phyloP scores from a whole-genome alignment of 78 protist genomes.

The Corallochytrium limacisporum region DNA sequence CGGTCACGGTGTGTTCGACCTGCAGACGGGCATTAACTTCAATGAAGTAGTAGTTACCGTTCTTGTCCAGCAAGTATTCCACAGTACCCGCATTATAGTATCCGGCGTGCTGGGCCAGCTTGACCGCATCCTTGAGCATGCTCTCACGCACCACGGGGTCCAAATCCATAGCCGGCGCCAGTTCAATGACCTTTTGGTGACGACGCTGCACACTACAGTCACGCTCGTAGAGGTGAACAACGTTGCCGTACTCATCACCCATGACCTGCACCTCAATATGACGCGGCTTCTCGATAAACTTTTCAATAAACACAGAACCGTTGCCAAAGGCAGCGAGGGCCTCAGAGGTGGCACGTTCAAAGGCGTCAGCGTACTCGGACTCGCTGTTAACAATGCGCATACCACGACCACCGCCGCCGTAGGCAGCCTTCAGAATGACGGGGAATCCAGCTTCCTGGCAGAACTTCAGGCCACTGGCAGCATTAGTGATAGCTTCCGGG shows the following conservation, averaged over 20 bases:
- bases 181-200: slow-evolving; percentile 22
- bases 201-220: slow-evolving; percentile 50
- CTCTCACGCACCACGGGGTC: slow-evolving; percentile 42
- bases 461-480: neutral
- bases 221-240: slow-evolving; percentile 46
- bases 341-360: slow-evolving; percentile 4
- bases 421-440: slow-evolving; percentile 89
- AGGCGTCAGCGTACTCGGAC: slow-evolving; percentile 3
- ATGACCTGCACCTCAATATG: slow-evolving; percentile 93
- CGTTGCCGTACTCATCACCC: slow-evolving; percentile 31
- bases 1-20: slow-evolving; percentile 33
- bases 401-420: slow-evolving; percentile 96
- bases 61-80: slow-evolving; percentile 68
- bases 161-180: slow-evolving; percentile 5
- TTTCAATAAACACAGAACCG: slow-evolving; percentile 78
- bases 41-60: slow-evolving; percentile 60
- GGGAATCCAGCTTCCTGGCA: slow-evolving; percentile 59
- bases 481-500: slow-evolving; percentile 41
- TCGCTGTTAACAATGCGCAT: slow-evolving; percentile 50
- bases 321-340: slow-evolving; percentile 67
- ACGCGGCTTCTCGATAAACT: slow-evolving; percentile 81
- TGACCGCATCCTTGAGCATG: slow-evolving; percentile 74
- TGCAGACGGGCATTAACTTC: slow-evolving; percentile 83
- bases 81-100: slow-evolving; percentile 77
- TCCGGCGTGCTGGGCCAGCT: slow-evolving; percentile 63